Evolutionary conservation across 257 asterid species (phyloP), one percentile per base, ranked within the genome.

Genomic region (Solanum piurae): DNA sequence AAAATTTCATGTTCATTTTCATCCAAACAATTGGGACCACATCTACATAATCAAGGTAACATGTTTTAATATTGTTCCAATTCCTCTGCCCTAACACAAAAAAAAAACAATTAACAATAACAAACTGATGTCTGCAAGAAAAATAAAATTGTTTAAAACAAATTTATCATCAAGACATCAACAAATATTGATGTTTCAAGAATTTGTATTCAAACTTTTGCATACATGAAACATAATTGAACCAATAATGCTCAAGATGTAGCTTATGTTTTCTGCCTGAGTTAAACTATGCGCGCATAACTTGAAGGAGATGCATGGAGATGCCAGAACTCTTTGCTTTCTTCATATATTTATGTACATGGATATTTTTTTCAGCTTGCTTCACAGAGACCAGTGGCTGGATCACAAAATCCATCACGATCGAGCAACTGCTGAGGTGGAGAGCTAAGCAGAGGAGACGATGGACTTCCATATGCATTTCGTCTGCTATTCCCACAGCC

Each of bases 391-490:
- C 98, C 99, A 9, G 98, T 93, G 77, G 90, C 91, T 12, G 95
- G 84, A 91, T 97, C 98, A 37, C 98, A 97, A 62, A 92, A 95
- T 14, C 99, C 99, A 86, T 97, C 99, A 1, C 98, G 94, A 23
- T 97, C 99, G 16, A 97, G 99, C 86, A 97, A 92, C 88, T 94
- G 91, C 87, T 91, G 92, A 1, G 99, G 99, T 46, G 99, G 99
- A 88, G 98, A 95, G 83, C 99, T 97, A 40, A 97, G 93, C 87
- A 97, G 90, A 86, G 98, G 98, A 13, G 99, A 97, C 27, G 99
- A 97, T 12, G 99, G 99, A 58, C 96, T 93, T 62, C 99, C 99
- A 83, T 95, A 95, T 0, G 99, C 99, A 87, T 97, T 97, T 89
- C 99, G 71, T 87, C 92, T 80, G 83, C 96, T 95, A 68, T 97